Evolutionary conservation across 2,329 filamentous ascomycete species (phyloP).

Genomic region (Trichoderma sp.): DNA sequence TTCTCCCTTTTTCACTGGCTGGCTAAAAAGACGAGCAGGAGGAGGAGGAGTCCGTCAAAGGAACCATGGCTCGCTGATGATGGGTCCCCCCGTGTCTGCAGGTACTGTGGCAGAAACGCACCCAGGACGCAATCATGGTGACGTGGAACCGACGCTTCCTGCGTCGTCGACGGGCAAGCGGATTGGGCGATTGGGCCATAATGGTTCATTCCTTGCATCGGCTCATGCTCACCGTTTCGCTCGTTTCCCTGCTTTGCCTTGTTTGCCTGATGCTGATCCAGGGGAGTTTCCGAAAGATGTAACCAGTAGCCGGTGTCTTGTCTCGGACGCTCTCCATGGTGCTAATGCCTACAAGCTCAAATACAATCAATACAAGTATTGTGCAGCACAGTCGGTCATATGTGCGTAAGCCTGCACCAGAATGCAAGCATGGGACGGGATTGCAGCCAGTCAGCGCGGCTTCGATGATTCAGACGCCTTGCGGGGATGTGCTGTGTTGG

Average conservation of each 20-base stretch:
- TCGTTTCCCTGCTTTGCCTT: background rate
- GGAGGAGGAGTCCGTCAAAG: background rate
- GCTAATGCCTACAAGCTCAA: background rate
- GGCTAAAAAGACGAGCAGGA: background rate
- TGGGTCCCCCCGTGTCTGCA: background rate
- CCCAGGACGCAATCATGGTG: constrained; percentile 10
- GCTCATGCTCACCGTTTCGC: background rate
- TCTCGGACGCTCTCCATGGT: background rate
- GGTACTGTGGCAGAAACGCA: background rate
- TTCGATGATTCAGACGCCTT: constrained; percentile 15
- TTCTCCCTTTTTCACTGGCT: background rate
- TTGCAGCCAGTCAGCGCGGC: constrained; percentile 12
- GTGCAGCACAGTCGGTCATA: background rate
- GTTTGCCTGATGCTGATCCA: background rate
- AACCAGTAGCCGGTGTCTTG: background rate
- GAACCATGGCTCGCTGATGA: constrained; percentile 2
- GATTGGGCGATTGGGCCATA: background rate
- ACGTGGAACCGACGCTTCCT: background rate
- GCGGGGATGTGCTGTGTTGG: background rate
- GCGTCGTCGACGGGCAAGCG: background rate
- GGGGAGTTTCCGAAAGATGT: background rate
- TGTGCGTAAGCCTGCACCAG: background rate
- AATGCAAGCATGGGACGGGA: background rate
- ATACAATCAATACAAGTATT: background rate
- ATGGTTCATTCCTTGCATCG: background rate